Percentiles rank a stretch among this genome's conserved stretches.
Conservation (phyloP, 2,329 filamentous ascomycete species). For the Dactylonectria macrodidyma region DNA sequence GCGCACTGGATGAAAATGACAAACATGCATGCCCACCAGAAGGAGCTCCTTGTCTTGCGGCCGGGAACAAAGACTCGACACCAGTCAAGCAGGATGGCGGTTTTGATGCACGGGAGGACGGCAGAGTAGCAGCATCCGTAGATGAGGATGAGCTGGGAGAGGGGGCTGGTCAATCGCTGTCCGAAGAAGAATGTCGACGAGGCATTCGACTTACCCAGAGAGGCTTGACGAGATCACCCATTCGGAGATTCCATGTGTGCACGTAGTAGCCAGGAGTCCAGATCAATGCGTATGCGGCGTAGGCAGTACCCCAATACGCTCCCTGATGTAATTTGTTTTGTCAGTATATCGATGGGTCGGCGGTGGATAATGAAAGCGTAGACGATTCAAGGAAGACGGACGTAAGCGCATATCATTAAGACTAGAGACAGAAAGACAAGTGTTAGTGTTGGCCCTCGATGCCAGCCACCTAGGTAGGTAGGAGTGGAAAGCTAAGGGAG, state of each 20-base stretch:
- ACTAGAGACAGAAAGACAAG: neutral
- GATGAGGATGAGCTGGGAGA: conserved; percentile 23
- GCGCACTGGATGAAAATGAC: conserved; percentile 22
- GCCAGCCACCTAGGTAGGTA: no score
- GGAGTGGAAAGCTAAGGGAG: neutral
- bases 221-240: conserved; percentile 19
- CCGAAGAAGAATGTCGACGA: neutral
- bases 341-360: conserved; percentile 9
- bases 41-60: conserved; percentile 12
- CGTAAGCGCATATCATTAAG: conserved; percentile 29
- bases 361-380: no score
- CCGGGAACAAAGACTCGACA: conserved; percentile 29
- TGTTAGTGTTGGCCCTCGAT: neutral
- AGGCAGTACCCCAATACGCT: conserved; percentile 31
- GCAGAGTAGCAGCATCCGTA: conserved; percentile 31
- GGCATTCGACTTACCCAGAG: conserved; percentile 19
- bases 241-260: conserved; percentile 28
- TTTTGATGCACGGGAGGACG: conserved; percentile 30
- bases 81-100: conserved; percentile 30
- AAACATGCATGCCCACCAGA: conserved; percentile 28
- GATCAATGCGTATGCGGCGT: conserved; percentile 23
- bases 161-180: neutral
- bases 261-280: conserved; percentile 30
- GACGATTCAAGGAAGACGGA: conserved; percentile 1
- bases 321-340: conserved; percentile 4